A percentile compares a stretch with the other conserved stretches of the same genome.
Conservation (phyloP, 2,329 filamentous ascomycete species). For the Trichophyton verrucosum region DNA sequence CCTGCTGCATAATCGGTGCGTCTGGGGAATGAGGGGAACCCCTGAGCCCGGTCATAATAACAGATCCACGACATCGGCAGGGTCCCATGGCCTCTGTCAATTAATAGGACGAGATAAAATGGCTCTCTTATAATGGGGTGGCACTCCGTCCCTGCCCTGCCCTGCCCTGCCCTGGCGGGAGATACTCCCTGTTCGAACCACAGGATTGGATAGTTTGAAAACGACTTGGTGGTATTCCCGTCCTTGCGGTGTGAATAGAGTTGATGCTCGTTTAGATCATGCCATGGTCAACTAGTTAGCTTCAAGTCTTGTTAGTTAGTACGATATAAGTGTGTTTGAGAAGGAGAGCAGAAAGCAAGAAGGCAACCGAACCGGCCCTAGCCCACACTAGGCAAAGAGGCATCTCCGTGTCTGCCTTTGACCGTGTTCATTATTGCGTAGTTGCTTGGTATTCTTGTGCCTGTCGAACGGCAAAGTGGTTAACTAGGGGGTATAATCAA, state of each 20-base stretch:
- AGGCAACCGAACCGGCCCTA: neutral
- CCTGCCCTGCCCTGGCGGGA: neutral
- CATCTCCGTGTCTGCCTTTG: neutral
- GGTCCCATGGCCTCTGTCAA: neutral
- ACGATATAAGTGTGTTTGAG: slow-evolving; percentile 2
- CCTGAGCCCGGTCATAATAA: neutral
- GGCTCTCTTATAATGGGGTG: neutral
- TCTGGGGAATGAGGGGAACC: slow-evolving; percentile 1
- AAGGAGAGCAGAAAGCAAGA: neutral
- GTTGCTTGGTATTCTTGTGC: neutral
- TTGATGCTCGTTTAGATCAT: slow-evolving; percentile 1
- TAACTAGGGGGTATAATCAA: neutral
- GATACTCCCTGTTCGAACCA: neutral
- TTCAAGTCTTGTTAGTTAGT: neutral
- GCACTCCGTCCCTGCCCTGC: neutral
- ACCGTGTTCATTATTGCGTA: neutral
- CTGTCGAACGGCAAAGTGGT: neutral
- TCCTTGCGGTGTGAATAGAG: slow-evolving; percentile 2
- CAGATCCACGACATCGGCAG: neutral
- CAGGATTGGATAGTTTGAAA: neutral
- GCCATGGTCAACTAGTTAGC: neutral
- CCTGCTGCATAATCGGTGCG: neutral
- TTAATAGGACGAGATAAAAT: neutral
- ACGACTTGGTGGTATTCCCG: neutral
- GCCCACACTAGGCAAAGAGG: neutral